Evolutionary conservation across 2,329 filamentous ascomycete genomes (phyloP), one percentile per base, ranked within the genome.

Genomic region (Aspergillus thermomutatus): DNA sequence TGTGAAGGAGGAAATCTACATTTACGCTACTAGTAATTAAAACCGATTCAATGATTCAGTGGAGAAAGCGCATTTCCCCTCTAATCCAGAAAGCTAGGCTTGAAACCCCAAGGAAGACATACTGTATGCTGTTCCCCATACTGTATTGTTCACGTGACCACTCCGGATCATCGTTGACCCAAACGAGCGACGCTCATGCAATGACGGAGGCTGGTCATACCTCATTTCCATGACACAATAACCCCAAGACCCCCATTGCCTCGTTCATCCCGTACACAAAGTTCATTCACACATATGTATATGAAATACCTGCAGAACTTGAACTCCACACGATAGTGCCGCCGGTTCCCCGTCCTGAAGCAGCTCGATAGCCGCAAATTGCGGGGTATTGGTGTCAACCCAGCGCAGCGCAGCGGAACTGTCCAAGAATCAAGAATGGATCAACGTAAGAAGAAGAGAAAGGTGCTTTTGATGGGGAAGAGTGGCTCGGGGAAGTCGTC

Each of bases 401-500:
- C 9, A 45, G 41, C 2, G 41, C 41, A 45, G 19, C 41, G 19
- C 41, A 21, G 10, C 41, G 41, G 41, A 26, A 17, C 21, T 11
- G 62, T 17, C 14, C 14, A 37, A 64, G 59, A 62, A 57, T 60
- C 55, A 53, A 69, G 27, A 45, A 79, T 79, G 76, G 77, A 79
- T 62, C 68, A 69, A 23, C 74, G 77, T 41, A 79, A 79, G 67
- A 90, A 91, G 81, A 92, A 92, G 82, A 91, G 90, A 79, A 92
- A 92, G 82, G 89, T 92, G 52, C 80, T 92, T 50, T 80, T 92
- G 60, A 92, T 92, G 94, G 94, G 94, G 66, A 97, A 97, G 80
- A 96, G 91, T 61, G 94, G 94, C 54, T 96, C 93, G 0, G 94
- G 94, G 54, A 99, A 99, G 78, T 97, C 92, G 45, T 97, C 92